A percentile compares a stretch with the other conserved stretches of the same genome.
Conservation (phyloP, 2,329 filamentous ascomycete species). For the Xylariaceae sp. region DNA sequence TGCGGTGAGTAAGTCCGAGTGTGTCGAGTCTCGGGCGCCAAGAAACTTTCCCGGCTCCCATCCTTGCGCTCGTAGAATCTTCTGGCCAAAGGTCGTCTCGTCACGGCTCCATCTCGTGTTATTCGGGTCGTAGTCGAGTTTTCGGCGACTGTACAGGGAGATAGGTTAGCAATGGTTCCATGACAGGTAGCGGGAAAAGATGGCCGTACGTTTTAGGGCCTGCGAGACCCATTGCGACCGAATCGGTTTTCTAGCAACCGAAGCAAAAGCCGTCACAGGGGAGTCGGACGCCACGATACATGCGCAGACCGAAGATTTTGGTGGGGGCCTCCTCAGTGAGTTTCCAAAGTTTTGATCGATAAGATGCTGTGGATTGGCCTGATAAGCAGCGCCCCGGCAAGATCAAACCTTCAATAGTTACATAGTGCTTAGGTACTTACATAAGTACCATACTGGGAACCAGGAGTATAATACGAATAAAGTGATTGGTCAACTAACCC, state of each 20-base stretch:
- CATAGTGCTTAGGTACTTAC: not conserved
- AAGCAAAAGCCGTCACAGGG: constrained; percentile 1
- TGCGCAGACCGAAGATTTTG: constrained; percentile 1
- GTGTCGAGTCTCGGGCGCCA: constrained; percentile 74
- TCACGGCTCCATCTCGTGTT: constrained; percentile 92
- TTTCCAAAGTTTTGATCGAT: constrained; percentile 20
- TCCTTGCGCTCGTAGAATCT: constrained; percentile 83
- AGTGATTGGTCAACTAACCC: not conserved
- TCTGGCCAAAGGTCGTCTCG: constrained; percentile 82
- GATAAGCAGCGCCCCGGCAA: constrained; percentile 9
- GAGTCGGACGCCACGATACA: not conserved
- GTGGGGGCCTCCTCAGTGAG: constrained; percentile 5
- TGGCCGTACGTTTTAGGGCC: constrained; percentile 29
- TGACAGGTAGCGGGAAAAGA: not conserved
- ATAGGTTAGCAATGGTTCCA: constrained; percentile 8
- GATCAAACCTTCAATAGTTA: not conserved
- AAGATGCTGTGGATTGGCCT: constrained; percentile 1
- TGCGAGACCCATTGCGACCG: constrained; percentile 33
- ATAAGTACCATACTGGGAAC: too few species aligned
- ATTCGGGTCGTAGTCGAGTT: constrained; percentile 89
- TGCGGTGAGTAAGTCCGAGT: constrained; percentile 74
- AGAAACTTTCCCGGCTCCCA: constrained; percentile 87
- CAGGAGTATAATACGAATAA: not conserved
- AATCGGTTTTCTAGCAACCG: constrained; percentile 6
- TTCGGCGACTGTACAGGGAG: constrained; percentile 48